phyloP scores from a whole-genome alignment of 495 filamentous ascomycete species.

The Annulohypoxylon nitens region DNA sequence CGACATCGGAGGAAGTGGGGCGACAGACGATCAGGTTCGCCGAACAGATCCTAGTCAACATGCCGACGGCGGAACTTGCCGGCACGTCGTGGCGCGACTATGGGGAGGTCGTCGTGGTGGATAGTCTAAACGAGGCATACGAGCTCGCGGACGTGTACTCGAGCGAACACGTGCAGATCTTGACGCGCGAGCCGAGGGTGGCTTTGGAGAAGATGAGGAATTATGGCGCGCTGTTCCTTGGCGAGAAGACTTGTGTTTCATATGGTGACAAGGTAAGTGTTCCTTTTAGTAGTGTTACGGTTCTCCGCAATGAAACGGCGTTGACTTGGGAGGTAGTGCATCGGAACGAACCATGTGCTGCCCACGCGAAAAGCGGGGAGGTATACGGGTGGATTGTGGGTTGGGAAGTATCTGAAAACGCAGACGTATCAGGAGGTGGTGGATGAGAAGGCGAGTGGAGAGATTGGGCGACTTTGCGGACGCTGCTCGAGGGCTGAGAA shows the following conservation, averaged over 20 bases:
- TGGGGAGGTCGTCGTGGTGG: conserved; percentile 63
- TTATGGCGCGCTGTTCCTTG: conserved; percentile 66
- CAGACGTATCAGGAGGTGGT: conserved; percentile 68
- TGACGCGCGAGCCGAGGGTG: conserved; percentile 62
- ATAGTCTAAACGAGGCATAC: conserved; percentile 61
- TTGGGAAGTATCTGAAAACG: conserved; percentile 66
- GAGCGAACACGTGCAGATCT: conserved; percentile 67
- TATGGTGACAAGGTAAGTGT: conserved; percentile 63
- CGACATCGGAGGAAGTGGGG: conserved; percentile 60
- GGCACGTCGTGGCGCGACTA: conserved; percentile 61
- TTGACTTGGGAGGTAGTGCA: conserved; percentile 49
- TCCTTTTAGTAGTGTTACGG: neutral
- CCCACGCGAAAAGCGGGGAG: conserved; percentile 62
- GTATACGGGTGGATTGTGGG: conserved; percentile 67
- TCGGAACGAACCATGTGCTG: conserved; percentile 68
- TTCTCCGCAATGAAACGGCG: neutral
- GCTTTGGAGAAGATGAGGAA: conserved; percentile 65
- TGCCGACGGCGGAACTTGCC: conserved; percentile 61
- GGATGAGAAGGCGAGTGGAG: conserved; percentile 58
- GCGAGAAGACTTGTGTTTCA: conserved; percentile 66
- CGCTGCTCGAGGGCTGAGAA: conserved; percentile 65
- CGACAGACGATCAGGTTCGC: conserved; percentile 56
- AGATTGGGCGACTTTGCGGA: conserved; percentile 65
- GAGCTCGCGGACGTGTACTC: conserved; percentile 65
- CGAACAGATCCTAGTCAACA: conserved; percentile 55